These are phyloP conservation scores for Mallotus nudiflorus DNA, from an alignment of 345 rosid genomes.

Conservation along the genomic window DNA sequence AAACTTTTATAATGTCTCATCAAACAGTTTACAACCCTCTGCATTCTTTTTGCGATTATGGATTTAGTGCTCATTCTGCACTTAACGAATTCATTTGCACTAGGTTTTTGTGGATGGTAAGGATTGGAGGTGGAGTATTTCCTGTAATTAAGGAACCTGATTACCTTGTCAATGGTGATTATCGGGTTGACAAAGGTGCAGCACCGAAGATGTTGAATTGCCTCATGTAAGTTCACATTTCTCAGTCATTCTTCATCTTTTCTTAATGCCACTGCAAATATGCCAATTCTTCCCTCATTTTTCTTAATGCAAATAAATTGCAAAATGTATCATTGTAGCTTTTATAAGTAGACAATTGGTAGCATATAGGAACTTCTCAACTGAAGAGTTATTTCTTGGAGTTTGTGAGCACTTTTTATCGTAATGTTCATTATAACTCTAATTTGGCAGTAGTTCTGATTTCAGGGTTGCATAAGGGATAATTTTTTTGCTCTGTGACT, in stretches of 20 bases:
- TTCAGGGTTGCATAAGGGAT: too few relatives aligned
- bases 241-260: not conserved
- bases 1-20: not conserved
- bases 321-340: too few relatives aligned
- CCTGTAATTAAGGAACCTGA: constrained; percentile 98
- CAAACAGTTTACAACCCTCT: not conserved
- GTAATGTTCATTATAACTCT: too few relatives aligned
- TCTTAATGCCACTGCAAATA: not conserved
- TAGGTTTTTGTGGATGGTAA: constrained; percentile 99
- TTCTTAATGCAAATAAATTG: not conserved
- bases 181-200: constrained; percentile 97
- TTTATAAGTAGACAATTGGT: too few relatives aligned
- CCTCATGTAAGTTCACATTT: constrained; percentile 74
- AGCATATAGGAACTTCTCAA: too few relatives aligned
- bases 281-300: not conserved
- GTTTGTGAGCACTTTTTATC: too few relatives aligned
- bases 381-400: too few relatives aligned
- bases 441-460: too few relatives aligned
- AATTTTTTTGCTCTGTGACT: too few relatives aligned
- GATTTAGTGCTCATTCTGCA: not conserved
- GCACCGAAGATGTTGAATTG: constrained; percentile 99
- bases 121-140: constrained; percentile 98
- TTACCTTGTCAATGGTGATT: constrained; percentile 97
- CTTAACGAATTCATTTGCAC: constrained; percentile 20
- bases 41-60: not conserved